These are phyloP conservation scores for Strobilomyces dryophilus DNA, from an alignment of 768 basidiomycete genomes.

Conservation along the genomic window DNA sequence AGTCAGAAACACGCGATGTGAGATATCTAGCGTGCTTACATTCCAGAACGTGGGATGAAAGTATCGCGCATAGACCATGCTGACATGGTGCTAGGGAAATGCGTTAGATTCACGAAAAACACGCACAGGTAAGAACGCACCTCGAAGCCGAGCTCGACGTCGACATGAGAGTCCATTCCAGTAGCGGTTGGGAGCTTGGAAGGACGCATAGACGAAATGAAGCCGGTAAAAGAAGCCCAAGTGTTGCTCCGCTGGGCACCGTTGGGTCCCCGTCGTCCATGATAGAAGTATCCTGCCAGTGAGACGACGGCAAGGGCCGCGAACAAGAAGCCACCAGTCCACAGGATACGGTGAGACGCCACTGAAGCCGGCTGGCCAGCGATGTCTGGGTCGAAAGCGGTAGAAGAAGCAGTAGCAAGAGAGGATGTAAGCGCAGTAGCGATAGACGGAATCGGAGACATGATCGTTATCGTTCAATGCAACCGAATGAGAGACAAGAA, in stretches of 20 bases:
- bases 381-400: neutral
- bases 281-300: slow-evolving; percentile 14
- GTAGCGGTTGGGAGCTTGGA: neutral
- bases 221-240: slow-evolving; percentile 2
- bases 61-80: slow-evolving; percentile 19
- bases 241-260: neutral
- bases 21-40: neutral
- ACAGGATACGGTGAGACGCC: neutral
- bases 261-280: neutral
- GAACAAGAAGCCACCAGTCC: slow-evolving; percentile 17
- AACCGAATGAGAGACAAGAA: neutral
- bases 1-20: neutral
- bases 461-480: slow-evolving; percentile 5
- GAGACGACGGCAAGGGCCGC: slow-evolving; percentile 8
- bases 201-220: slow-evolving; percentile 11
- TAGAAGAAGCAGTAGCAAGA: slow-evolving; percentile 2
- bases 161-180: neutral
- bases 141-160: slow-evolving; percentile 13
- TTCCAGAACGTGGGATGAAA: slow-evolving; percentile 23
- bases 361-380: neutral
- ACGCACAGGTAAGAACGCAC: neutral
- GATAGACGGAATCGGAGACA: slow-evolving; percentile 17
- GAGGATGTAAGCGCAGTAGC: slow-evolving; percentile 4
- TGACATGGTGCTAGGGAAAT: slow-evolving; percentile 9
- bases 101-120: neutral